Base-by-base conservation (phyloP, 805 yeast genomes). In the Dipodascopsis tothii region DNA sequence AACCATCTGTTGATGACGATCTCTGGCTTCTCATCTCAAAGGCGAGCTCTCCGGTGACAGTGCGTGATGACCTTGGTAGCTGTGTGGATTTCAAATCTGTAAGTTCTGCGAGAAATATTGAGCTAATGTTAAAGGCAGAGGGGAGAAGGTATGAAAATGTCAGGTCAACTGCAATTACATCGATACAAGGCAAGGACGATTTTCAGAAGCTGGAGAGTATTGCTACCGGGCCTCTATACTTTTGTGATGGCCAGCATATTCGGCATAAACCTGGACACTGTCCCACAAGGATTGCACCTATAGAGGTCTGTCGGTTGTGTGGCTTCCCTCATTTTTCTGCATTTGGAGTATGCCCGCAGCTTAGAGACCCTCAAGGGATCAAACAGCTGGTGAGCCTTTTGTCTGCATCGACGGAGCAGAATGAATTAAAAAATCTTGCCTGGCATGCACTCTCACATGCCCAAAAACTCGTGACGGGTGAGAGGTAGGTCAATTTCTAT, bases 281-380 rank as follows among this genome's bases (percentile, higher is more conserved):
- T 38, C 36, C 36, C 3, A 25, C 23, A 23, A 27, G 35, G n/a
- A 30, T 4, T n/a, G 22, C 30, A 27, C 41, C 41, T 6, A 16
- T 38, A 28, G 35, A 38, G 18, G 30, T 30, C 16, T 38, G 41
- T 32, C 20, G 27, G 9, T 20, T 38, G 14, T 38, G 41, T 5
- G 41, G 41, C 11, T 25, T 33, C 3, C 35, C 41, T 3, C 41
- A 38, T 28, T 38, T 38, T n/a, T 25, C 34, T 11, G 36, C 20
- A 7, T 25, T n/a, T 18, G 41, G 19, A 4, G 20, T 23, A 27
- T 39, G 35, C 39, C 45, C 35, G 6, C 18, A 33, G 6, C 19
- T 32, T n/a, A 25, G 16, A 32, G 19, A 21, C 9, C 9, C 14
- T 9, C 11, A 25, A 25, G 14, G 30, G 30, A 25, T 25, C n/a